These are phyloP conservation scores for Nephelium lappaceum DNA, from an alignment of 345 rosid genomes.

Conservation along the genomic window DNA sequence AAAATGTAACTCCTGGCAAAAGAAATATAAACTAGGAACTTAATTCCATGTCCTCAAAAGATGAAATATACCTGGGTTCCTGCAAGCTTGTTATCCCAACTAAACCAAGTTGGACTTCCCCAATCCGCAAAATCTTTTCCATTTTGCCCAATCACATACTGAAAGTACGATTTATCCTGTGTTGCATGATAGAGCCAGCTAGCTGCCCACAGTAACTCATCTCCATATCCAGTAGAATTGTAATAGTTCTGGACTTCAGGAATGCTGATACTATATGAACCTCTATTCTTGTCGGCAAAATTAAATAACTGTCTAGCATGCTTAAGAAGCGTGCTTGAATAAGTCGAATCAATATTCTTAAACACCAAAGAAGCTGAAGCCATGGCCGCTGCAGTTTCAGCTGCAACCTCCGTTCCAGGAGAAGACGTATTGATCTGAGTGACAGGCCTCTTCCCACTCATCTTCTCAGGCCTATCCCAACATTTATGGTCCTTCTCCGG, in stretches of 20 bases:
- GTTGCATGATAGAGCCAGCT: conserved; percentile 97
- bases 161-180: conserved; percentile 67
- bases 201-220: conserved; percentile 96
- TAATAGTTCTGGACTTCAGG: conserved; percentile 68
- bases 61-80: conserved; percentile 73
- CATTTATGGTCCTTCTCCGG: conserved; percentile 74
- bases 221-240: conserved; percentile 90
- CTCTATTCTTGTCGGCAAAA: conserved; percentile 74
- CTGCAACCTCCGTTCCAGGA: conserved; percentile 96
- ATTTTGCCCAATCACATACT: conserved; percentile 56
- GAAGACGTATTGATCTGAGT: conserved; percentile 57
- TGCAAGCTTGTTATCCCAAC: conserved; percentile 97
- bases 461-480: conserved; percentile 92
- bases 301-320: conserved; percentile 84
- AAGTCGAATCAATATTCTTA: conserved; percentile 53
- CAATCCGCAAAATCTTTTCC: conserved; percentile 72
- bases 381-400: conserved; percentile 98
- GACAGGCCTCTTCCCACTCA: conserved; percentile 81
- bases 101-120: conserved; percentile 94
- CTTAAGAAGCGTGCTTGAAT: conserved; percentile 73
- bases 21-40: background rate
- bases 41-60: background rate
- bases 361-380: conserved; percentile 96
- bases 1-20: background rate
- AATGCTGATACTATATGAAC: conserved; percentile 66